Conservation (phyloP, 2,329 filamentous ascomycete genomes). For the Dactylellina parvicollis region DNA sequence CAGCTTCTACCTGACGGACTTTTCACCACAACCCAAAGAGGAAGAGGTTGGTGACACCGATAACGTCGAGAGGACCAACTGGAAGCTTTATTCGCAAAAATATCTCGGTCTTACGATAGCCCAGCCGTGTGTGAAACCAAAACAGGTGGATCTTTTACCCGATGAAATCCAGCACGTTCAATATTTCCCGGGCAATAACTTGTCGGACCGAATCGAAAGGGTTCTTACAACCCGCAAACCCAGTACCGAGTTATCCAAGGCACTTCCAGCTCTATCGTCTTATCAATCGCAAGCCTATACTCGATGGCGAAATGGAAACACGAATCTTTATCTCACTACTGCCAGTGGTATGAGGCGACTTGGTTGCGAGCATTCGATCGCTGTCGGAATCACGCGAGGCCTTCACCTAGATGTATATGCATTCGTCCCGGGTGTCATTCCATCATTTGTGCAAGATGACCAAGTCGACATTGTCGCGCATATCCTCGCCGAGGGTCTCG, state of each 20-base stretch:
- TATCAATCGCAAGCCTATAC: slow-evolving; percentile 37
- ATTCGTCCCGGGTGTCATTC: slow-evolving; percentile 42
- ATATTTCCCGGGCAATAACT: slow-evolving; percentile 27
- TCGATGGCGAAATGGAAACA: slow-evolving; percentile 38
- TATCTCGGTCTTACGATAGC: slow-evolving; percentile 43
- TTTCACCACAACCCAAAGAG: slow-evolving; percentile 44
- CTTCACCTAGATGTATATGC: slow-evolving; percentile 45
- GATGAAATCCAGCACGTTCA: slow-evolving; percentile 34
- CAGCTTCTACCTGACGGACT: slow-evolving; percentile 57
- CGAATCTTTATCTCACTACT: slow-evolving; percentile 39
- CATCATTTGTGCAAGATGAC: slow-evolving; percentile 34
- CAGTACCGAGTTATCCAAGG: slow-evolving; percentile 40
- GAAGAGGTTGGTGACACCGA: slow-evolving; percentile 23
- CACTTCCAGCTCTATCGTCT: slow-evolving; percentile 36
- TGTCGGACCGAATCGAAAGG: slow-evolving; percentile 46
- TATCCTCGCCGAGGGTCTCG: slow-evolving; percentile 59
- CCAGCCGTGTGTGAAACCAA: slow-evolving; percentile 21
- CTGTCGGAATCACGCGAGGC: slow-evolving; percentile 33
- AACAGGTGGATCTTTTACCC: slow-evolving; percentile 1
- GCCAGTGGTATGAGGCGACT: slow-evolving; percentile 37
- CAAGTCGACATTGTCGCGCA: slow-evolving; percentile 36
- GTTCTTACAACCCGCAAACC: slow-evolving; percentile 32
- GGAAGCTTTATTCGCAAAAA: slow-evolving; percentile 56
- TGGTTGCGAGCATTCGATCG: slow-evolving; percentile 29
- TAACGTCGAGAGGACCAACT: slow-evolving; percentile 54